Conservation (phyloP, 2,329 filamentous ascomycete genomes). For the Fusarium pseudograminearum region DNA sequence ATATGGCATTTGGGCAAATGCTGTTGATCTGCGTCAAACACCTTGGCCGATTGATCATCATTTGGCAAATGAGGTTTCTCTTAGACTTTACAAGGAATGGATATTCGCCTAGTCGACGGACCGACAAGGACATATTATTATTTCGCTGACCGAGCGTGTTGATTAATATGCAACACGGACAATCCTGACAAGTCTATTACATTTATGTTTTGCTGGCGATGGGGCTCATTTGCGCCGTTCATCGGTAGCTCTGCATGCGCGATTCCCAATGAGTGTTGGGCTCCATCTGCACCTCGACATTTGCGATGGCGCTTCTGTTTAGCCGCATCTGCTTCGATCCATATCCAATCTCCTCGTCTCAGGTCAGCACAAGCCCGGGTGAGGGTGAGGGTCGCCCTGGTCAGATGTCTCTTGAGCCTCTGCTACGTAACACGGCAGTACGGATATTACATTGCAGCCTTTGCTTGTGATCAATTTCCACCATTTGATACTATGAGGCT, state of each 20-base stretch:
- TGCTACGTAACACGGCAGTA: background rate
- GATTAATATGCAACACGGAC: conserved; percentile 18
- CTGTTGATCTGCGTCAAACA: conserved; percentile 18
- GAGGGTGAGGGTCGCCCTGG: conserved; percentile 37
- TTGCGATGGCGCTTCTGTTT: conserved; percentile 42
- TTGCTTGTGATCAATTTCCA: conserved; percentile 18
- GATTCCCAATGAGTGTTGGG: conserved; percentile 36
- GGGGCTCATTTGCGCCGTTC: conserved; percentile 25
- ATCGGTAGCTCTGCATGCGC: conserved; percentile 16
- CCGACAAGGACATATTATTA: conserved; percentile 2
- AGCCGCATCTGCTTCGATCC: conserved; percentile 44
- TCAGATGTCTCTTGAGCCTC: conserved; percentile 26
- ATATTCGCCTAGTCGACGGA: conserved; percentile 15
- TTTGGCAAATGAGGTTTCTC: conserved; percentile 24
- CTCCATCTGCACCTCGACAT: conserved; percentile 39
- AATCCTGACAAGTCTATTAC: conserved; percentile 16
- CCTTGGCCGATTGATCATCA: conserved; percentile 17
- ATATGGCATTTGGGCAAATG: conserved; percentile 8
- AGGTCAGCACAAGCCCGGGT: conserved; percentile 34
- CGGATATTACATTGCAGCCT: background rate
- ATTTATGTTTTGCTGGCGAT: conserved; percentile 21
- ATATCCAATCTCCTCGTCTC: conserved; percentile 46
- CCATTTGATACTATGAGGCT: conserved; percentile 14
- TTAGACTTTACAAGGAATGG: conserved; percentile 9
- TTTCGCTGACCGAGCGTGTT: conserved; percentile 16